phyloP scores from a whole-genome alignment of 2,329 filamentous ascomycete species.

The Incumbomyces delicatus region DNA sequence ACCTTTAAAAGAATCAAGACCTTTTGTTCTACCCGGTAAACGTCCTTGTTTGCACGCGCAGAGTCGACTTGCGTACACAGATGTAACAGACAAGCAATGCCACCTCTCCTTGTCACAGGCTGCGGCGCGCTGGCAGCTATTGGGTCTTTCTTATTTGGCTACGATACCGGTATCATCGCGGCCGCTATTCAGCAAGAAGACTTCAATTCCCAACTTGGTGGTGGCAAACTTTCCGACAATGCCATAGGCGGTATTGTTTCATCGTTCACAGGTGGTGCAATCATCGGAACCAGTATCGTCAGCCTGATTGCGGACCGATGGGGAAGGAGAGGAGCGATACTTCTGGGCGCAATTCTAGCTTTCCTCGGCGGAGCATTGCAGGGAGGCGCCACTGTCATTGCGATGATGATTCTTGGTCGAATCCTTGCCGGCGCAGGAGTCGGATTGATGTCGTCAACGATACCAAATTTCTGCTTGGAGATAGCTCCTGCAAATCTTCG shows the following conservation, averaged over 20 bases:
- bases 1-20: too few species aligned
- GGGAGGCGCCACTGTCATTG: constrained; percentile 27
- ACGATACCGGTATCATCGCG: constrained; percentile 34
- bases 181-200: constrained; percentile 28
- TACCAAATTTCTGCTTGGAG: constrained; percentile 40
- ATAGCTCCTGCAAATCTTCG: constrained; percentile 31
- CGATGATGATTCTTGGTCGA: constrained; percentile 42
- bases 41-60: too few species aligned
- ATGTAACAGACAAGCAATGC: background rate
- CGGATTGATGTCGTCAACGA: constrained; percentile 38
- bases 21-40: too few species aligned
- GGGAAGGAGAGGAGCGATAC: constrained; percentile 27
- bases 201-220: constrained; percentile 25
- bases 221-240: constrained; percentile 24
- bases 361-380: constrained; percentile 28
- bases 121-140: constrained; percentile 36
- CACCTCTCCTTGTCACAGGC: constrained; percentile 7
- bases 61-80: background rate
- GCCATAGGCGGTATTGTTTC: constrained; percentile 31
- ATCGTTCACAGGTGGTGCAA: constrained; percentile 33
- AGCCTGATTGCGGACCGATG: constrained; percentile 26
- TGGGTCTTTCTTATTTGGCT: constrained; percentile 41
- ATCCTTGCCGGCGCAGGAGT: constrained; percentile 42
- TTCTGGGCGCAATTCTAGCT: constrained; percentile 27
- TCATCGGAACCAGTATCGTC: constrained; percentile 27